Base-by-base conservation (phyloP, 2,329 filamentous ascomycete species). In the Decorospora gaudefroyi region DNA sequence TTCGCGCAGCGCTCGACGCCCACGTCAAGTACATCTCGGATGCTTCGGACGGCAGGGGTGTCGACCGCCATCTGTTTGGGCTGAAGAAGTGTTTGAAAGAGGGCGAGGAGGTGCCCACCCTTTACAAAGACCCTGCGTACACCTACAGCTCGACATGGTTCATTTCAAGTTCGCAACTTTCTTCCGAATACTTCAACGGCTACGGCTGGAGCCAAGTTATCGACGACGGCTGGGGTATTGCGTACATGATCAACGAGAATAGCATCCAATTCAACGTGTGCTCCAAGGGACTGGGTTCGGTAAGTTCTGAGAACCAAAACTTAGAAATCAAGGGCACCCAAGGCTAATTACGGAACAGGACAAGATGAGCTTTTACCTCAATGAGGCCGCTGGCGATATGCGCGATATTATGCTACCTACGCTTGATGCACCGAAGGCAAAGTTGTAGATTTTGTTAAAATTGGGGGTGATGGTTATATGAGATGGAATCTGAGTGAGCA, bases 221-320 rank as follows among this genome's bases (percentile, higher is more conserved):
- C 42, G 91, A 97, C 65, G 88, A 87, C 49, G 93, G 93, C 19
- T 99, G 93, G 74, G 93, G 93, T 28, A 95, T 99, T 67, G 93
- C 93, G 26, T 99, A 99, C 72, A 99, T 99, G 93, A 97, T 99
- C 72, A 99, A 99, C 70, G 92, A 97, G 79, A 95, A 96, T 73
- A 95, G 90, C 72, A 81, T 99, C 54, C 93, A 97, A 81, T 97
- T 99, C 78, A 99, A 99, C 75, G 84, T 99, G 58, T 91, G 95
- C 55, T 93, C 88, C 70, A 99, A 97, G 81, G 85, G 87, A 44
- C 77, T 96, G 35, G 93, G 92, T 30, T 89, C 87, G 48, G 68
- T 70, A 68, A 59, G 67, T 67, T n/a, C n/a, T n/a, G n/a, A n/a
- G n/a, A n/a, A n/a, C n/a, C n/a, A n/a, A n/a, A n/a, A n/a, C n/a